Percentiles rank a stretch among this genome's conserved stretches.
These are phyloP conservation scores for Prorocentrum cordatum DNA, from an alignment of 169 alveolate species.

Conservation along the genomic window DNA sequence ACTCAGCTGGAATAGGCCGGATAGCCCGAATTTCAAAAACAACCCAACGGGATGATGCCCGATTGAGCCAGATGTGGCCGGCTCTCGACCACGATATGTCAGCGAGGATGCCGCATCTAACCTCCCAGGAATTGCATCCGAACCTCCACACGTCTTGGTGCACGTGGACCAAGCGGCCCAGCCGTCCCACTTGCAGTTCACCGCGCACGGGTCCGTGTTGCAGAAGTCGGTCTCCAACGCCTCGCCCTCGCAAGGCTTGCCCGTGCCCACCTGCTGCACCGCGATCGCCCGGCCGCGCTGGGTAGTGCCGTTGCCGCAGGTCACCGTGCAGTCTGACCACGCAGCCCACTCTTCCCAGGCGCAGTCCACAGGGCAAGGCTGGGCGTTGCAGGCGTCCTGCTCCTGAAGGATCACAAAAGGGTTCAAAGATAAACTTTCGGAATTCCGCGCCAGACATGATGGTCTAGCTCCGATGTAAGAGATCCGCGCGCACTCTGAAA, in stretches of 20 bases:
- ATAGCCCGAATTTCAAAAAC: no score
- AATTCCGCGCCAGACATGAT: no score
- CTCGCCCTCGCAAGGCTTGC: slow-evolving; percentile 16
- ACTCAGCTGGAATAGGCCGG: no score
- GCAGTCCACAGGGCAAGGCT: slow-evolving; percentile 33
- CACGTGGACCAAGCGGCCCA: slow-evolving; percentile 29
- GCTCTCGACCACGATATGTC: no score
- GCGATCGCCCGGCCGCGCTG: not conserved
- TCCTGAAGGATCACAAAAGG: no score
- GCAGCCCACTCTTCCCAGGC: slow-evolving; percentile 19
- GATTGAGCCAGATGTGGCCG: no score
- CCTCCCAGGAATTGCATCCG: no score
- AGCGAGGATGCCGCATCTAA: no score
- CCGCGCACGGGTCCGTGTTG: slow-evolving; percentile 17
- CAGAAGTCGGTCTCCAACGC: slow-evolving; percentile 4
- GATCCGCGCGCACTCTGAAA: no score
- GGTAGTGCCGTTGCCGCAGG: slow-evolving; percentile 32
- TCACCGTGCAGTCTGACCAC: slow-evolving; percentile 19
- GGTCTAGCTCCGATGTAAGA: no score
- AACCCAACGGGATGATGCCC: no score
- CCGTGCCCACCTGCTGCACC: not conserved
- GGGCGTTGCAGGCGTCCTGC: slow-evolving; percentile 4
- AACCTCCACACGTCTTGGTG: slow-evolving; percentile 4
- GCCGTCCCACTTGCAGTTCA: slow-evolving; percentile 22
- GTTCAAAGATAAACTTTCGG: no score